Evolutionary conservation across 1,284 basidiomycete genomes (phyloP).

Genomic region (Ceratobasidium sp.): DNA sequence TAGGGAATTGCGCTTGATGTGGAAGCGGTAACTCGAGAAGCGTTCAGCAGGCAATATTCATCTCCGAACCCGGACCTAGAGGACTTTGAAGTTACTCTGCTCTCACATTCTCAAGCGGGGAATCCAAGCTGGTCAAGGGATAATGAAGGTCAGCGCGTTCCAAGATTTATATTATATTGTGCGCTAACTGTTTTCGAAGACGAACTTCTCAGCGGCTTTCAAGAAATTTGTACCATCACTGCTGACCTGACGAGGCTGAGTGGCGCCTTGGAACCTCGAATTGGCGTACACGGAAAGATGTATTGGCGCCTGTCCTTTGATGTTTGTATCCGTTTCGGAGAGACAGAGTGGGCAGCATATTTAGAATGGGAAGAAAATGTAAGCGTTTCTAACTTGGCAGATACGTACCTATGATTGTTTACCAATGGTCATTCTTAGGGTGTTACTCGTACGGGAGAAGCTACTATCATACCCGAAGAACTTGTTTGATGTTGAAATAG

Average conservation of each 20-base stretch:
- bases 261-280: constrained; percentile 15
- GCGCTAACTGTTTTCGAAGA: neutral
- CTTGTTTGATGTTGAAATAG: neutral
- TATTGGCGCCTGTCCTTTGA: constrained; percentile 37
- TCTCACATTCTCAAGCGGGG: constrained; percentile 11
- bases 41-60: neutral
- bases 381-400: neutral
- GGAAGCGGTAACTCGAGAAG: neutral
- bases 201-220: neutral
- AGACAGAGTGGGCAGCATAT: constrained; percentile 40
- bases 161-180: neutral
- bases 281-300: constrained; percentile 6
- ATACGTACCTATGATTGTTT: no score
- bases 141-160: neutral
- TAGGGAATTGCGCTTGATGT: constrained; percentile 25
- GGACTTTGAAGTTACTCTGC: constrained; percentile 10
- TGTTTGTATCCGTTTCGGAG: constrained; percentile 42
- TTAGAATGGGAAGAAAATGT: constrained; percentile 42
- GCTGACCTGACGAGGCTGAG: constrained; percentile 11
- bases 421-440: neutral
- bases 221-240: constrained; percentile 7
- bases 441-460: constrained; percentile 3
- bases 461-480: constrained; percentile 24
- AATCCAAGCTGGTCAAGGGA: constrained; percentile 6
- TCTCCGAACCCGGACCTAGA: constrained; percentile 16